Percentiles rank a stretch among this genome's conserved stretches.
These are phyloP conservation scores for Pinus albicaulis DNA, from an alignment of 75 land plant genomes.

Conservation along the genomic window DNA sequence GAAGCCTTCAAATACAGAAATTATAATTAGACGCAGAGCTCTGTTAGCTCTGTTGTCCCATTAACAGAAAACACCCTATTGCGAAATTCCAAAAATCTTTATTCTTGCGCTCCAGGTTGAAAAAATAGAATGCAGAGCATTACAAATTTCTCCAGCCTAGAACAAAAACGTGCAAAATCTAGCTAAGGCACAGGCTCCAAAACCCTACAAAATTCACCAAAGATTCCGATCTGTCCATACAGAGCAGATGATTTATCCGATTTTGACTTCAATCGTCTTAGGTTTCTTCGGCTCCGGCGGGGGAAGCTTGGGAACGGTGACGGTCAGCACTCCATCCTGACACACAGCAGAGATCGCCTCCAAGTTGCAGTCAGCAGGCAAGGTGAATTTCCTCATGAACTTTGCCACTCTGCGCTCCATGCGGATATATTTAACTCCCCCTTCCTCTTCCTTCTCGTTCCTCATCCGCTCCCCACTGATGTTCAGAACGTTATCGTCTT, in stretches of 20 bases:
- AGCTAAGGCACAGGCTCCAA: too few relatives aligned
- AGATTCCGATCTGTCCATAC: too few relatives aligned
- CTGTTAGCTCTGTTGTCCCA: too few relatives aligned
- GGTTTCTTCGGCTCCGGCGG: conserved; percentile 42
- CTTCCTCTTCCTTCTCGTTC: conserved; percentile 28
- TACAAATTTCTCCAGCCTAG: too few relatives aligned
- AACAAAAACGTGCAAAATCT: too few relatives aligned
- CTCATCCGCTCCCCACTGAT: conserved; percentile 54
- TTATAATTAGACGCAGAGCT: too few relatives aligned
- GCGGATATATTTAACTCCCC: conserved; percentile 34
- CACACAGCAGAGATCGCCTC: conserved; percentile 41
- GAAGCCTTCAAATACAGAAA: too few relatives aligned
- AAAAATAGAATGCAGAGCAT: too few relatives aligned
- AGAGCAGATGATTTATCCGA: not conserved
- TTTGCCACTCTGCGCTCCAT: conserved; percentile 45
- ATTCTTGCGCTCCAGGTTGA: too few relatives aligned
- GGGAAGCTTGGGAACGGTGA: conserved; percentile 45
- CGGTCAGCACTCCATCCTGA: conserved; percentile 41
- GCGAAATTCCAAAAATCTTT: too few relatives aligned
- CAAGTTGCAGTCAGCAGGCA: conserved; percentile 35
- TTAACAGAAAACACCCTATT: too few relatives aligned
- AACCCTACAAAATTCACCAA: too few relatives aligned
- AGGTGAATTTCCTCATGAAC: conserved; percentile 44
- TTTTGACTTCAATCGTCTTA: conserved; percentile 32
- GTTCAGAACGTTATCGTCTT: conserved; percentile 38